Evolutionary conservation across 129 eudicot genomes (phyloP).

Genomic region (Silybum marianum): DNA sequence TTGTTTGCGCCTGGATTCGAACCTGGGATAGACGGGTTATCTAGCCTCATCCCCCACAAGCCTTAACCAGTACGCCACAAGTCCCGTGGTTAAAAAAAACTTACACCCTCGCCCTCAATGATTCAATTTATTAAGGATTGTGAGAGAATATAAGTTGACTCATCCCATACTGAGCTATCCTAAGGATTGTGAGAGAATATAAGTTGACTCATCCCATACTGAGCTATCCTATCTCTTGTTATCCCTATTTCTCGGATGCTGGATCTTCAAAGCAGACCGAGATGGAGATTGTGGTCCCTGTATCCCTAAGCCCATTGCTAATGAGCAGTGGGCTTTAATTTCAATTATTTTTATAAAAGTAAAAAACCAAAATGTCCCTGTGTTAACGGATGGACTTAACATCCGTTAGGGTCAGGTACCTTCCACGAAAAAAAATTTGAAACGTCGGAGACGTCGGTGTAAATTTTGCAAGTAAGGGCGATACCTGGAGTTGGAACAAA

Average conservation of each 20-base stretch:
- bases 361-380: background rate
- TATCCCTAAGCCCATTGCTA: too few relatives aligned
- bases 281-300: background rate
- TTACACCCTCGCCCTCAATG: background rate
- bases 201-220: background rate
- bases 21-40: too few relatives aligned
- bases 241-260: background rate
- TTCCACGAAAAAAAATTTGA: background rate
- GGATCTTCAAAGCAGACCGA: background rate
- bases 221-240: background rate
- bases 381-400: background rate
- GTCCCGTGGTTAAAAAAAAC: background rate
- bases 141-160: conserved; percentile 2
- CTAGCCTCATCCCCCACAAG: too few relatives aligned
- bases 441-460: background rate
- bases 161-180: background rate
- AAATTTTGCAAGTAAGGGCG: background rate
- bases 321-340: background rate
- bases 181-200: background rate
- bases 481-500: background rate
- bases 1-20: too few relatives aligned
- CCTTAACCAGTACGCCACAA: too few relatives aligned
- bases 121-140: background rate
- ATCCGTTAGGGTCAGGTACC: background rate
- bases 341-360: background rate